Conservation (phyloP, 2,329 filamentous ascomycete species). For the Leptosphaerulina australis region DNA sequence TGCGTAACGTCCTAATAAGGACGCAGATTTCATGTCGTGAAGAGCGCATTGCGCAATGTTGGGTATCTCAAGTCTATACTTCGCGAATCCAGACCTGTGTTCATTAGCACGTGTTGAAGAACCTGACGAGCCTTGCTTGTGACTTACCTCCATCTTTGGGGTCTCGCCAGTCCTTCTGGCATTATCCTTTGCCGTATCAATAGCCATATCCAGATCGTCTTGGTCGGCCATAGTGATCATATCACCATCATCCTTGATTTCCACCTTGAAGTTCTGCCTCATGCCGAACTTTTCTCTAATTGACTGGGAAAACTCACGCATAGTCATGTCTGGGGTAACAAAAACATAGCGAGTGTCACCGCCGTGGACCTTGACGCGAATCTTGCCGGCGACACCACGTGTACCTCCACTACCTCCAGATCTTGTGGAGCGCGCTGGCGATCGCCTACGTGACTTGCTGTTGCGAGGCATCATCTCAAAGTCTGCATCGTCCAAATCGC, state of each 20-base stretch:
- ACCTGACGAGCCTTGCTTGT: background rate
- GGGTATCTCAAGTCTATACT: constrained; percentile 52
- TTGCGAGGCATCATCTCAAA: constrained; percentile 75
- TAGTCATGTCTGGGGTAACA: constrained; percentile 74
- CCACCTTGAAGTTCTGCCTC: constrained; percentile 80
- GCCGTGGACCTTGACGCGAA: constrained; percentile 89
- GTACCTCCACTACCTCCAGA: constrained; percentile 57
- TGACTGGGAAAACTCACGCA: constrained; percentile 75
- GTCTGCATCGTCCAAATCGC: constrained; percentile 75
- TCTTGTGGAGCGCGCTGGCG: constrained; percentile 50
- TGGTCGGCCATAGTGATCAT: constrained; percentile 98
- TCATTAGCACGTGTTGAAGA: constrained; percentile 22
- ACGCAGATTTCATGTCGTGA: constrained; percentile 30
- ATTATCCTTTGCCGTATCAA: constrained; percentile 69
- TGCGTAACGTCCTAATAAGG: constrained; percentile 13
- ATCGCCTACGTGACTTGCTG: constrained; percentile 46
- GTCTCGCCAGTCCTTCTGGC: constrained; percentile 80
- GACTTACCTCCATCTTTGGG: constrained; percentile 91
- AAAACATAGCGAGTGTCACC: constrained; percentile 91
- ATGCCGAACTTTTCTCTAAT: constrained; percentile 88
- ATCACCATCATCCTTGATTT: constrained; percentile 86
- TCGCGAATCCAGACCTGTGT: constrained; percentile 56
- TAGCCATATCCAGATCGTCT: constrained; percentile 90
- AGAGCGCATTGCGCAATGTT: constrained; percentile 33
- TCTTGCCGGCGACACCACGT: constrained; percentile 62